Conservation (phyloP, 164 flowering plant genomes). For the Stephania japonica region DNA sequence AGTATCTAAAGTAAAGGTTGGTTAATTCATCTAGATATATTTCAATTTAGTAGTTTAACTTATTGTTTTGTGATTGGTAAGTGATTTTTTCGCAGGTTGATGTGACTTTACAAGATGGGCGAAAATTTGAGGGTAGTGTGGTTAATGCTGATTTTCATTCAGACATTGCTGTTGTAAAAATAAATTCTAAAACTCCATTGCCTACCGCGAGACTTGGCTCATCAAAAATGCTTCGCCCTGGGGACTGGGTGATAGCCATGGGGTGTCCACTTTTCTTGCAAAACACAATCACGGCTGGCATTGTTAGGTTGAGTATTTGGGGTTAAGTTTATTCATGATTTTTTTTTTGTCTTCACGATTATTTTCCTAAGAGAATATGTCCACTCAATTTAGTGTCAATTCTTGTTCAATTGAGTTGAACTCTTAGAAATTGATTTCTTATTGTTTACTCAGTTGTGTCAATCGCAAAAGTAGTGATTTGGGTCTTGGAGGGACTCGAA, state of each 20-base stretch:
- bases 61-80: neutral
- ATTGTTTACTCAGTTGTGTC: conserved; percentile 54
- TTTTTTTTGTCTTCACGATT: no score
- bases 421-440: neutral
- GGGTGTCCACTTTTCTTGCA: conserved; percentile 95
- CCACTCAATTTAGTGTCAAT: no score
- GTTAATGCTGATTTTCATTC: conserved; percentile 83
- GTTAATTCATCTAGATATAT: conserved; percentile 6
- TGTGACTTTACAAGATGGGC: conserved; percentile 94
- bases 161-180: conserved; percentile 89
- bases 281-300: conserved; percentile 94
- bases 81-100: conserved; percentile 48
- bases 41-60: neutral
- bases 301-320: conserved; percentile 52
- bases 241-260: conserved; percentile 92
- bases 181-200: conserved; percentile 72
- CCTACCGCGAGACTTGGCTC: conserved; percentile 82
- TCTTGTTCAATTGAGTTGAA: neutral
- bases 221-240: conserved; percentile 83
- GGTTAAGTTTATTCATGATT: neutral
- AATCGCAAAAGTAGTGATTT: conserved; percentile 95
- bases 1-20: conserved; percentile 59
- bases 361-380: no score
- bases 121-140: conserved; percentile 78
- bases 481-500: conserved; percentile 83